Percentiles rank a stretch among this genome's conserved stretches.
Conservation (phyloP, 2,329 filamentous ascomycete genomes). For the Triangularia verruculosa region DNA sequence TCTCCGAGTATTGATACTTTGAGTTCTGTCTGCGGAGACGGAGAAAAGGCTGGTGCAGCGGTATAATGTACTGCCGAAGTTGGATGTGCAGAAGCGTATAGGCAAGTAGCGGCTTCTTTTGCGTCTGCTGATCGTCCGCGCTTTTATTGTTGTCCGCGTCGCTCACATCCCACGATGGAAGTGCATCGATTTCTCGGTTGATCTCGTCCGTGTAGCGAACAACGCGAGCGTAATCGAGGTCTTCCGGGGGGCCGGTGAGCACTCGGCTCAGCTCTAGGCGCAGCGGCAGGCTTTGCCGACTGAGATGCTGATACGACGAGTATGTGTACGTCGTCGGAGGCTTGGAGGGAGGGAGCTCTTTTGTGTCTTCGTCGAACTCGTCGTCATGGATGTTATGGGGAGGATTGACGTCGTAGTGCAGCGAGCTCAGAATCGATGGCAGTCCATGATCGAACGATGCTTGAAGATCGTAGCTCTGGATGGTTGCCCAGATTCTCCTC, state of each 20-base stretch:
- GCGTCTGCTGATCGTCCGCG: conserved; percentile 34
- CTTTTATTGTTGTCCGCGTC: conserved; percentile 22
- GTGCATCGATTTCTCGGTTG: conserved; percentile 57
- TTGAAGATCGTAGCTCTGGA: conserved; percentile 61
- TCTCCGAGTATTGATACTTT: conserved; percentile 61
- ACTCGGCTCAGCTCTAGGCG: conserved; percentile 57
- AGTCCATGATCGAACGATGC: conserved; percentile 59
- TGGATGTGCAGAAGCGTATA: conserved; percentile 61
- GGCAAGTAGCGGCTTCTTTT: conserved; percentile 55
- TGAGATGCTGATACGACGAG: conserved; percentile 57
- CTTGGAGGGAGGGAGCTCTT: conserved; percentile 49
- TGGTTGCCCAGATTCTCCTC: conserved; percentile 58
- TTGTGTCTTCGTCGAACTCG: conserved; percentile 53
- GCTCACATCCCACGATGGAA: conserved; percentile 54
- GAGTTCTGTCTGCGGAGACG: conserved; percentile 58
- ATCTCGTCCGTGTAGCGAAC: conserved; percentile 60
- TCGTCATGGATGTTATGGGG: conserved; percentile 58
- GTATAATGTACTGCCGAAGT: conserved; percentile 60
- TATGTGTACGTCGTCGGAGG: conserved; percentile 54
- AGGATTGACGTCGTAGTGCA: conserved; percentile 54
- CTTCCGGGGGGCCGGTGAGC: conserved; percentile 51
- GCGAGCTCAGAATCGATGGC: conserved; percentile 55
- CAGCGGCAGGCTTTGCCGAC: conserved; percentile 53
- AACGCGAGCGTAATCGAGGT: conserved; percentile 60
- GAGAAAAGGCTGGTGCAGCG: conserved; percentile 58